These are phyloP conservation scores for Scleroderma citrinum DNA, from an alignment of 768 basidiomycete species.

Conservation along the genomic window DNA sequence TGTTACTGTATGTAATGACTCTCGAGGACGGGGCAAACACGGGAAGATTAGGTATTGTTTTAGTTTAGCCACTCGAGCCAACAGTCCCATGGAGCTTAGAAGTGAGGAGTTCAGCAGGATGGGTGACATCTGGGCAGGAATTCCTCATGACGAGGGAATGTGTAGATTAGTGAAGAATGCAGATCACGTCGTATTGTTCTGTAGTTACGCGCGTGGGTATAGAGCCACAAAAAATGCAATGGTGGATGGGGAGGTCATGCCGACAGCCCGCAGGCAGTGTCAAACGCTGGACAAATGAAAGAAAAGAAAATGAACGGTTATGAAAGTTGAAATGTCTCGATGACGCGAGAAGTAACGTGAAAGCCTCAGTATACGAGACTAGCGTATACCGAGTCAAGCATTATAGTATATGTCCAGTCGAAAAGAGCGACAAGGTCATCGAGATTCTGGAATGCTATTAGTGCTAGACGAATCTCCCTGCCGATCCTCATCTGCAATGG, in stretches of 20 bases:
- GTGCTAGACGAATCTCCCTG: conserved; percentile 49
- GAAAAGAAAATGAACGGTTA: conserved; percentile 6
- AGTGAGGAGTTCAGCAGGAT: no score
- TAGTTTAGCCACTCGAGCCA: no score
- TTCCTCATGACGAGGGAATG: background rate
- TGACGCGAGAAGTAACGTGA: conserved; percentile 5
- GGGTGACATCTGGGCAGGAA: no score
- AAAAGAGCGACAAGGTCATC: conserved; percentile 14
- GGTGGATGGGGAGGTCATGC: conserved; percentile 7
- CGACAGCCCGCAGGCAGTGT: conserved; percentile 23
- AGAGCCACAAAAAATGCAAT: conserved; percentile 14
- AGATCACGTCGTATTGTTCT: conserved; percentile 23
- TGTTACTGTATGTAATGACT: no score
- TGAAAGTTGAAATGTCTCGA: conserved; percentile 3
- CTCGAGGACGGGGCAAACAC: no score
- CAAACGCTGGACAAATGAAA: conserved; percentile 9
- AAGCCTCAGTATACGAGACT: conserved; percentile 9
- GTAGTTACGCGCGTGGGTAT: conserved; percentile 29
- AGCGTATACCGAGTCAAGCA: conserved; percentile 7
- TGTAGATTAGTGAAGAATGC: conserved; percentile 28
- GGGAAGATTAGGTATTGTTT: no score
- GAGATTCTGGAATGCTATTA: conserved; percentile 26
- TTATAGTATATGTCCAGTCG: conserved; percentile 16
- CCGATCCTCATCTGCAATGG: conserved; percentile 35
- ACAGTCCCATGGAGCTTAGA: no score